Conservation (phyloP, 1,139 yeast genomes). For the Suhomyces coccinellae region DNA sequence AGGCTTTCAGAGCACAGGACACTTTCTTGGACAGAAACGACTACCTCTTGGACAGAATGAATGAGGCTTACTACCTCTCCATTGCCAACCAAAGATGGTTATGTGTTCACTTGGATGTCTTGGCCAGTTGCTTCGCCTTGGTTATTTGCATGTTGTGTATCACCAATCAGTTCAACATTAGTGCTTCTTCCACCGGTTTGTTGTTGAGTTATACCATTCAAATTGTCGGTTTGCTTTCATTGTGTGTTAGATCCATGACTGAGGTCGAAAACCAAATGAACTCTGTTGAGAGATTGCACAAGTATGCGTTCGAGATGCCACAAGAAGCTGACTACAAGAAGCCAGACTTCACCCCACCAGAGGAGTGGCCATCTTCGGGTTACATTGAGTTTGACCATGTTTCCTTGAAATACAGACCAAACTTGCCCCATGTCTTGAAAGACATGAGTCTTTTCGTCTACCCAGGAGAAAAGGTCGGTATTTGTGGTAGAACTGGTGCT, state of each 20-base stretch:
- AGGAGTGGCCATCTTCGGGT: slow-evolving; percentile 63
- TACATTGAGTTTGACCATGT: slow-evolving; percentile 23
- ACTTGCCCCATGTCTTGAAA: slow-evolving; percentile 25
- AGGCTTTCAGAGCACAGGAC: slow-evolving; percentile 35
- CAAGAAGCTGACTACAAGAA: slow-evolving; percentile 59
- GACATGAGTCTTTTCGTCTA: slow-evolving; percentile 35
- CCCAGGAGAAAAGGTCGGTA: slow-evolving; percentile 52
- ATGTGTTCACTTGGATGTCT: slow-evolving; percentile 41
- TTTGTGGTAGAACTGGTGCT: slow-evolving; percentile 68
- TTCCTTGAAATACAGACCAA: slow-evolving; percentile 23
- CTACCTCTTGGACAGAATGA: slow-evolving; percentile 38
- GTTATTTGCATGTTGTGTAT: slow-evolving; percentile 43
- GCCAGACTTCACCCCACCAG: slow-evolving; percentile 55
- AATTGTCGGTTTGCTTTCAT: slow-evolving; percentile 45
- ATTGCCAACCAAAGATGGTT: slow-evolving; percentile 50
- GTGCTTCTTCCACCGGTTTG: slow-evolving; percentile 48
- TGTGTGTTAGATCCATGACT: slow-evolving; percentile 45
- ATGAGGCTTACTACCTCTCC: slow-evolving; percentile 44
- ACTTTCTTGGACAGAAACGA: slow-evolving; percentile 39
- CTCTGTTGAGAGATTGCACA: slow-evolving; percentile 46
- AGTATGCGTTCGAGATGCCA: slow-evolving; percentile 51
- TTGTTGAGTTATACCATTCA: slow-evolving; percentile 45
- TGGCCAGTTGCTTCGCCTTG: slow-evolving; percentile 41
- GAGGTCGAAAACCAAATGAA: slow-evolving; percentile 51
- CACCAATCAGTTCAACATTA: slow-evolving; percentile 39